A percentile compares a stretch with the other conserved stretches of the same genome.
Conservation (phyloP, 208 protist genomes). For the Crithidia brevicula region DNA sequence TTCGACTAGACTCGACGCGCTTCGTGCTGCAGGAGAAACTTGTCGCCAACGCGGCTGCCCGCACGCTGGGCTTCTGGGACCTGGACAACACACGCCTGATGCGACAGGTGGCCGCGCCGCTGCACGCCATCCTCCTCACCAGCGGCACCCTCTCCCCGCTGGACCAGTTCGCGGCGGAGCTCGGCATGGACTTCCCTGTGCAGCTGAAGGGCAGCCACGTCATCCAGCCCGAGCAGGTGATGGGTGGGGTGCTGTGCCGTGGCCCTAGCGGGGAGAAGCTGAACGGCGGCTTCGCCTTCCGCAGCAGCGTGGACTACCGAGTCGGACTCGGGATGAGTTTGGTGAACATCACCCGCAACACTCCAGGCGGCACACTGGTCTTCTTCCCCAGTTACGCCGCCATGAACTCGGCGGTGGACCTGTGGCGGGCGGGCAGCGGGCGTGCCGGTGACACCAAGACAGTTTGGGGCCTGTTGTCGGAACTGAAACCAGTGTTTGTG, state of each 20-base stretch:
- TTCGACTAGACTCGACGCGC: conserved; percentile 38
- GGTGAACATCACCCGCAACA: conserved; percentile 86
- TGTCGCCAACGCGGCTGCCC: conserved; percentile 12
- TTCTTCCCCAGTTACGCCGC: conserved; percentile 97
- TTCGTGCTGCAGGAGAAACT: conserved; percentile 71
- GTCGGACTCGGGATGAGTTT: conserved; percentile 81
- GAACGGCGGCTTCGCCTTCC: conserved; percentile 85
- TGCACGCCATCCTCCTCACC: conserved; percentile 92
- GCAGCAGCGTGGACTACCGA: conserved; percentile 79
- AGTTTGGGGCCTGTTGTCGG: conserved; percentile 80
- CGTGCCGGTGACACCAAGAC: conserved; percentile 47
- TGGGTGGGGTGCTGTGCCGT: conserved; percentile 62
- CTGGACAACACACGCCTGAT: conserved; percentile 88
- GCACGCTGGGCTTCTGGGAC: conserved; percentile 93
- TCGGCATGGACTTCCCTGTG: conserved; percentile 85
- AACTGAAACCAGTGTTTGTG: conserved; percentile 88
- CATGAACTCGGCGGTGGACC: conserved; percentile 68
- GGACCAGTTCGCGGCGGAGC: conserved; percentile 92
- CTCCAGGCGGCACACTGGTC: conserved; percentile 96
- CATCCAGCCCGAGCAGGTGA: conserved; percentile 79
- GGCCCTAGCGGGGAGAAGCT: conserved; percentile 78
- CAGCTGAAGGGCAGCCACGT: conserved; percentile 93
- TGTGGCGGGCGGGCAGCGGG: conserved; percentile 71
- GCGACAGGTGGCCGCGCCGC: conserved; percentile 43
- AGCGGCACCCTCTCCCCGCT: conserved; percentile 97